Base-by-base conservation (phyloP, 2,329 filamentous ascomycete species). In the Botrytis hyacinthi region DNA sequence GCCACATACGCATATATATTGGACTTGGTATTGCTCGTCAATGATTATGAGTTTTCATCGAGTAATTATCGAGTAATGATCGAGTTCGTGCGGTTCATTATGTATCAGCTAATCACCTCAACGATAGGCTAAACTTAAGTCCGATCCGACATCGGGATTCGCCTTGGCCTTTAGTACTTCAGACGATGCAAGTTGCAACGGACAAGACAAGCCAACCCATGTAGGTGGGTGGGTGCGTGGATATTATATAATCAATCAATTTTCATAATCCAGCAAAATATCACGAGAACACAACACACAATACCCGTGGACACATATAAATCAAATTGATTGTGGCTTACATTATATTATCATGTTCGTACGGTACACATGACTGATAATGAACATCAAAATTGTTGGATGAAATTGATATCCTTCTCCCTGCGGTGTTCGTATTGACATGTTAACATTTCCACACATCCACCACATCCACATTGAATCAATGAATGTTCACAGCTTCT, bases 121-220 rank as follows among this genome's bases (percentile, higher is more conserved):
- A 10, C n/a, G 65, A 67, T 67, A 67, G 65, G 65, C 46, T 54
- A 67, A 67, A 67, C 46, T 54, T 67, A 54, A 67, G n/a, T 40
- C 65, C 46, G 65, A 67, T 48, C 46, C 65, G 65, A n/a, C 46
- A 67, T 67, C 65, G 65, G 65, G 46, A 67, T 18, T 67, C 65
- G 65, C 65, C 65, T 68, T 66, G n/a, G 12, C 10, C 20, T 14
- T 32, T n/a, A 9, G 32, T n/a, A 9, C 35, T 26, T 22, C 48
- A 51, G 51, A 29, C 51, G n/a, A 51, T 51, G 4, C 46, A 51
- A 14, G n/a, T n/a, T 51, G 4, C 46, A 51, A 14, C 48, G 4
- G 48, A 51, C 46, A 26, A 26, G 48, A 51, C 46, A 26, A 26
- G 26, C 48, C 12, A 51, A 51, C 48, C 46, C 48, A 51, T 51